These are phyloP conservation scores for Ophiocordyceps unilateralis DNA, from an alignment of 2,329 filamentous ascomycete genomes.

Conservation along the genomic window DNA sequence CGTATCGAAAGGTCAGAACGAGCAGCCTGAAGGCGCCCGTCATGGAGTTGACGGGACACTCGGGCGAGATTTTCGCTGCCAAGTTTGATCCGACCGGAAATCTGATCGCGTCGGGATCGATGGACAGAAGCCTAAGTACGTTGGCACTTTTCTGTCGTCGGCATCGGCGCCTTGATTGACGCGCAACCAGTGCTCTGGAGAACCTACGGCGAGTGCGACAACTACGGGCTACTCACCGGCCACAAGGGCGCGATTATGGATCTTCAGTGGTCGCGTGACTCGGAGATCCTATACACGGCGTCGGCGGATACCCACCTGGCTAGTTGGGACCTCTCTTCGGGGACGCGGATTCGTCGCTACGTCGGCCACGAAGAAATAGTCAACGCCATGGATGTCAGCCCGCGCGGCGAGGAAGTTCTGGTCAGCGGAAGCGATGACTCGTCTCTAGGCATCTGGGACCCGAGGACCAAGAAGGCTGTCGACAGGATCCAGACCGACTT, in stretches of 20 bases:
- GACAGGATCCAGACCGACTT: conserved; percentile 85
- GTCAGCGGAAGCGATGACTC: conserved; percentile 90
- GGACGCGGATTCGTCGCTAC: conserved; percentile 81
- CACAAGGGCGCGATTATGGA: conserved; percentile 87
- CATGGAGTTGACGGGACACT: conserved; percentile 74
- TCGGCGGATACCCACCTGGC: conserved; percentile 87
- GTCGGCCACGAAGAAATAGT: conserved; percentile 91
- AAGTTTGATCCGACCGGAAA: conserved; percentile 82
- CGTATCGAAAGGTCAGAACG: conserved; percentile 48
- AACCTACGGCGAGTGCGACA: conserved; percentile 83
- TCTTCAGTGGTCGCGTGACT: conserved; percentile 93
- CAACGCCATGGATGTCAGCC: conserved; percentile 78
- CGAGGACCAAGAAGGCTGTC: conserved; percentile 70
- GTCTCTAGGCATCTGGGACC: conserved; percentile 90
- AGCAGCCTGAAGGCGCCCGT: conserved; percentile 76
- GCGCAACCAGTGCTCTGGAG: conserved; percentile 63
- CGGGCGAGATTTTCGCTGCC: conserved; percentile 79
- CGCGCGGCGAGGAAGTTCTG: conserved; percentile 75
- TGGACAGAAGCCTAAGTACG: conserved; percentile 81
- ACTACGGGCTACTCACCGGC: conserved; percentile 76
- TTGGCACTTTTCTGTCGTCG: background rate
- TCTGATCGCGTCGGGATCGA: conserved; percentile 82
- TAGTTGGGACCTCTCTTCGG: conserved; percentile 87
- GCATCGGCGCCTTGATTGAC: background rate
- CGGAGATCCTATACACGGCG: conserved; percentile 74